phyloP scores from a whole-genome alignment of 1,284 basidiomycete genomes.

The Apiotrichum veenhuisii region DNA sequence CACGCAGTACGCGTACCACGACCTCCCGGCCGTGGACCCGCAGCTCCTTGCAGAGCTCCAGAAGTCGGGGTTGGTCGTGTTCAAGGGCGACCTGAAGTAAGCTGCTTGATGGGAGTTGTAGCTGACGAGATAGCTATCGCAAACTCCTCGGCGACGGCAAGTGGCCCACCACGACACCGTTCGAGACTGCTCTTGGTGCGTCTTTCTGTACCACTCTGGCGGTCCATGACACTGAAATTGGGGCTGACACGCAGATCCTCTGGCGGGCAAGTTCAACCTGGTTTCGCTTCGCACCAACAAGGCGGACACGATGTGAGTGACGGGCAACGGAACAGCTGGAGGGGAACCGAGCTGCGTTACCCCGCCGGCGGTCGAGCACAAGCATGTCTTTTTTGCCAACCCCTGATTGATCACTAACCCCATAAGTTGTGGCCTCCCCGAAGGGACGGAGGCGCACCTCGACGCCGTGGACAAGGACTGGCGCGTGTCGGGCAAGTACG shows the following conservation, averaged over 20 bases:
- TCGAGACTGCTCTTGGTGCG: slow-evolving; percentile 71
- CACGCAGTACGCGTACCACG: slow-evolving; percentile 73
- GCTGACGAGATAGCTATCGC: slow-evolving; percentile 56
- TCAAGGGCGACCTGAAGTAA: slow-evolving; percentile 93
- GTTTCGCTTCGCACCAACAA: slow-evolving; percentile 90
- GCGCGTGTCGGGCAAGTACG: slow-evolving; percentile 47
- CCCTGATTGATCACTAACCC: slow-evolving; percentile 1
- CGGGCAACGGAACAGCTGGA: too few relatives aligned
- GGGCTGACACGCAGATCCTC: slow-evolving; percentile 59
- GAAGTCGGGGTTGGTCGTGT: slow-evolving; percentile 74
- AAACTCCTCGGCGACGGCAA: slow-evolving; percentile 83
- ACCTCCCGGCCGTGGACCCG: slow-evolving; percentile 63
- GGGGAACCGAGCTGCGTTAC: too few relatives aligned
- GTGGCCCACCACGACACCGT: slow-evolving; percentile 81
- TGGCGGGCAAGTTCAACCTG: slow-evolving; percentile 73
- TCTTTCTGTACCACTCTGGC: neutral
- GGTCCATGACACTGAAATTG: too few relatives aligned
- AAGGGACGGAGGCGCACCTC: slow-evolving; percentile 38
- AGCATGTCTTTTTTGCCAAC: too few relatives aligned
- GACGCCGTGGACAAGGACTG: slow-evolving; percentile 37
- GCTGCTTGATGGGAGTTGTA: slow-evolving; percentile 24
- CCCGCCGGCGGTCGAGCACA: too few relatives aligned
- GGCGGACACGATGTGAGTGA: slow-evolving; percentile 72
- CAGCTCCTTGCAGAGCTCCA: slow-evolving; percentile 60
- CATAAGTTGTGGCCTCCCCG: slow-evolving; percentile 39